Percentiles rank a stretch among this genome's conserved stretches.
Conservation (phyloP, 352 stramenopile species). For the Pythium diclinum region DNA sequence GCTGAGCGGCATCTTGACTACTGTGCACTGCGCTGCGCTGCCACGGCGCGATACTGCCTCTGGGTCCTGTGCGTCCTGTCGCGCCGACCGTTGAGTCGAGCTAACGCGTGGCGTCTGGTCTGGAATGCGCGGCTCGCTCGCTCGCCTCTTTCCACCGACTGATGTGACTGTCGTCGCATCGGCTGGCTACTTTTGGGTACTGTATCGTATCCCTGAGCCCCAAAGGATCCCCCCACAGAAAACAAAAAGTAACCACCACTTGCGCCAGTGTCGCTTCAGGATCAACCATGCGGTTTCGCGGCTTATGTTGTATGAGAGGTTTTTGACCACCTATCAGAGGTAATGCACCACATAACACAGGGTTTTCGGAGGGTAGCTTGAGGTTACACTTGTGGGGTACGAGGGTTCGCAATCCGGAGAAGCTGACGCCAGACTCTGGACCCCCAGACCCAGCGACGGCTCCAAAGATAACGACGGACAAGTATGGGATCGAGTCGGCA, state of each 20-base stretch:
- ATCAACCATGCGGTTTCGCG: conserved; percentile 2
- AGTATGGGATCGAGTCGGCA: conserved; percentile 12
- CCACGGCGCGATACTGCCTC: too few relatives aligned
- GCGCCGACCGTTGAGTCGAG: too few relatives aligned
- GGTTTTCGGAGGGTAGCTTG: not conserved
- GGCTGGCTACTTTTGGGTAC: too few relatives aligned
- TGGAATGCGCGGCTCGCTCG: not conserved
- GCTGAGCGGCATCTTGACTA: conserved; percentile 17
- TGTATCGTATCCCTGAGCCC: too few relatives aligned
- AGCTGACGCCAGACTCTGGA: not conserved
- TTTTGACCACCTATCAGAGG: not conserved
- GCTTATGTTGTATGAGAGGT: not conserved
- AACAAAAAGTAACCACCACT: not conserved
- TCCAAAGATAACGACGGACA: conserved; percentile 6
- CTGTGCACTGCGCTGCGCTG: not conserved
- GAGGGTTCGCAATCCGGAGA: not conserved
- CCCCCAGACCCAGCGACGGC: not conserved
- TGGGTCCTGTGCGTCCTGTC: too few relatives aligned
- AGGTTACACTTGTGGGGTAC: conserved; percentile 12
- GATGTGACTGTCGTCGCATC: too few relatives aligned
- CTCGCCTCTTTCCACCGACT: too few relatives aligned
- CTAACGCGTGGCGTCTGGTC: not conserved
- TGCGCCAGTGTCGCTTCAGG: conserved; percentile 13
- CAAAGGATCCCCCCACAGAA: too few relatives aligned
- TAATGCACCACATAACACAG: not conserved